Evolutionary conservation across 352 stramenopile genomes (phyloP).

Genomic region (Globisporangium recalcitrans): DNA sequence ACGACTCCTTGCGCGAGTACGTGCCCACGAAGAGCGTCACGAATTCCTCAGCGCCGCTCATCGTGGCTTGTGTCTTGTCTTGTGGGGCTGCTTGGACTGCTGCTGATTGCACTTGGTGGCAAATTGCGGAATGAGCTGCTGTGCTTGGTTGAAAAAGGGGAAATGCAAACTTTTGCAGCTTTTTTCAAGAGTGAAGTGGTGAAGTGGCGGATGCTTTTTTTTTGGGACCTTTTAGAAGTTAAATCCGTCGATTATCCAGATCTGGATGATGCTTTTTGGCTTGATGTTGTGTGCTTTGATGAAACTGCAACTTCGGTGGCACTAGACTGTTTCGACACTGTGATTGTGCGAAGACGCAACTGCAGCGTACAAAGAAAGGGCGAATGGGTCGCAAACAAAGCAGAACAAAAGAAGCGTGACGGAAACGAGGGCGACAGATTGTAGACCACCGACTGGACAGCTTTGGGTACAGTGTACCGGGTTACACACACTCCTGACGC

Average conservation of each 20-base stretch:
- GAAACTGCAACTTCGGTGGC: too few relatives aligned
- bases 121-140: background rate
- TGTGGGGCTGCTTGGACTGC: background rate
- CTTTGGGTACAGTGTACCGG: background rate
- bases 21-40: conserved; percentile 71
- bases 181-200: background rate
- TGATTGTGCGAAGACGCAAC: background rate
- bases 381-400: background rate
- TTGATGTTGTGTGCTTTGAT: too few relatives aligned
- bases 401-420: too few relatives aligned
- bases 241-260: too few relatives aligned
- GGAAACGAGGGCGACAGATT: background rate
- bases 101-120: background rate
- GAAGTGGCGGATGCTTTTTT: background rate
- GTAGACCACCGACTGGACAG: background rate
- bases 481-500: too few relatives aligned
- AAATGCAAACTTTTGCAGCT: background rate
- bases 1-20: conserved; percentile 76
- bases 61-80: background rate
- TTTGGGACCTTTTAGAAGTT: too few relatives aligned
- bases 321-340: background rate
- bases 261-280: too few relatives aligned
- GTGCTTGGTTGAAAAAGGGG: background rate
- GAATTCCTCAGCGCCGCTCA: conserved; percentile 7
- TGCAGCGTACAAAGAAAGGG: background rate